These are phyloP conservation scores for Linnemannia schmuckeri DNA, from an alignment of 192 early-diverging fungal genomes.

Conservation along the genomic window DNA sequence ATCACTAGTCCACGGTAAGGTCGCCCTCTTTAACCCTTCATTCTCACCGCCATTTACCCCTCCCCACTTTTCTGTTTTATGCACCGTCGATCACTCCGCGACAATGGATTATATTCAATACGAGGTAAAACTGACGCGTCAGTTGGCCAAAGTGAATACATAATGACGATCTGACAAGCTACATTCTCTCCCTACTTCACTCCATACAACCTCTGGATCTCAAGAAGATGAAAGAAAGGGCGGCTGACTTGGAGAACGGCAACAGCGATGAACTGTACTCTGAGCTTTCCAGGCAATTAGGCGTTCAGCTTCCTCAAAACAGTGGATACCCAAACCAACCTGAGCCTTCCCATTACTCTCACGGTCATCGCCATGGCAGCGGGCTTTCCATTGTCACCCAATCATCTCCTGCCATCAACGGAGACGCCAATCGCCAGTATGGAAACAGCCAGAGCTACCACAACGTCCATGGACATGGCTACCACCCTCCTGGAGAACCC, in stretches of 20 bases:
- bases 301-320: slow-evolving; percentile 38
- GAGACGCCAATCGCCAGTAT: not conserved
- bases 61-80: not conserved
- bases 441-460: slow-evolving; percentile 6
- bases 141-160: not conserved
- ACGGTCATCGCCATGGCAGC: slow-evolving; percentile 15
- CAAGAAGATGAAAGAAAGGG: slow-evolving; percentile 29
- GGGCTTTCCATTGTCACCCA: slow-evolving; percentile 38
- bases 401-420: not conserved
- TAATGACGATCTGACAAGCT: not conserved
- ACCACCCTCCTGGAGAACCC: slow-evolving; percentile 11
- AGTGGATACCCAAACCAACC: not conserved
- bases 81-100: not conserved
- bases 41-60: not conserved
- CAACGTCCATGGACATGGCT: slow-evolving; percentile 9
- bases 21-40: no score
- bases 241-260: slow-evolving; percentile 40
- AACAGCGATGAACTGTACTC: slow-evolving; percentile 47
- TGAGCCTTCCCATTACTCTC: not conserved
- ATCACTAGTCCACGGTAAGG: not conserved
- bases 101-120: not conserved
- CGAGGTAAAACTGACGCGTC: not conserved
- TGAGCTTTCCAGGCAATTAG: slow-evolving; percentile 43
- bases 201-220: not conserved
- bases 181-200: not conserved